phyloP scores from a whole-genome alignment of 2,329 filamentous ascomycete species.

The Alternaria alternata region DNA sequence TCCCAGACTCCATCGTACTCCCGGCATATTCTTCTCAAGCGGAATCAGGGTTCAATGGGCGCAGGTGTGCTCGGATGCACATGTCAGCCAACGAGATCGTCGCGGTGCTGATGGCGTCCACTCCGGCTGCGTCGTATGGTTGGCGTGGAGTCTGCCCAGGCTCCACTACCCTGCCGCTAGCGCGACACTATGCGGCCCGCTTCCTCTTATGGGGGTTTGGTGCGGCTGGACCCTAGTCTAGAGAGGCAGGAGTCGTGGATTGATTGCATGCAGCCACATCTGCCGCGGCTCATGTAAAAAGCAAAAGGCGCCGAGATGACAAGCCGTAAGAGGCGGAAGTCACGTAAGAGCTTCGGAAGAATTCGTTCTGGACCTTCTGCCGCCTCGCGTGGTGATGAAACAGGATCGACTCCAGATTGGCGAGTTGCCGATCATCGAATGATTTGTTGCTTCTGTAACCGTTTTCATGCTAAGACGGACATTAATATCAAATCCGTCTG shows the following conservation, averaged over 20 bases:
- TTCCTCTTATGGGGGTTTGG: slow-evolving; percentile 8
- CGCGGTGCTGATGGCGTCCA: background rate
- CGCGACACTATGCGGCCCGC: slow-evolving; percentile 10
- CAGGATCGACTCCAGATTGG: slow-evolving; percentile 1
- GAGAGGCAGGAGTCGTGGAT: slow-evolving; percentile 1
- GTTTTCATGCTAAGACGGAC: background rate
- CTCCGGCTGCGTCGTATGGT: slow-evolving; percentile 2
- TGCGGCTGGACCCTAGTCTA: slow-evolving; percentile 2
- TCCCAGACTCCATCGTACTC: background rate
- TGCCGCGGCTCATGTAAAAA: slow-evolving; percentile 6
- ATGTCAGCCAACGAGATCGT: slow-evolving; percentile 7
- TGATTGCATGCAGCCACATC: background rate
- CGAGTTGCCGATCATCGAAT: background rate
- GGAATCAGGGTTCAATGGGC: background rate
- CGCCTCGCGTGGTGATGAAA: background rate
- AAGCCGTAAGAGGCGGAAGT: background rate
- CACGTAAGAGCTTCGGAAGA: background rate
- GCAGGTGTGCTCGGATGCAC: background rate
- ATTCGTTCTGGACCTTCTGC: background rate
- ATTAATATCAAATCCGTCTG: background rate
- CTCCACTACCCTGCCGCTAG: background rate
- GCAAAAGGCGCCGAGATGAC: background rate
- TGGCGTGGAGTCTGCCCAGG: background rate
- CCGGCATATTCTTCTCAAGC: background rate
- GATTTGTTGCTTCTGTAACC: background rate